Percentiles rank a stretch among this genome's conserved stretches.
Evolutionary conservation across 768 basidiomycete species (phyloP).

Genomic region (Amanita inopinata): DNA sequence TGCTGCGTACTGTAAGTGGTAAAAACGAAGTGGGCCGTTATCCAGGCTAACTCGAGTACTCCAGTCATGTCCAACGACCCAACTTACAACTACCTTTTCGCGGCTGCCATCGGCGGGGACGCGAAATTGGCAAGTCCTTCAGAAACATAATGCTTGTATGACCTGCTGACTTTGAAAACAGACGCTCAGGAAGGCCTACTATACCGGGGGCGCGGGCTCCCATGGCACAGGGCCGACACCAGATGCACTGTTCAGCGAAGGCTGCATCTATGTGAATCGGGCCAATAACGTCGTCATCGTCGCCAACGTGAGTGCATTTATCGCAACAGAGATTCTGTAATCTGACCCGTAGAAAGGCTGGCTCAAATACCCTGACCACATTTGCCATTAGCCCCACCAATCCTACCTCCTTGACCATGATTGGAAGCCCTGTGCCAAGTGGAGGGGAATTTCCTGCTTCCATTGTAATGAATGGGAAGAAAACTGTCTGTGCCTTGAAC

Average conservation of each 20-base stretch:
- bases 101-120: neutral
- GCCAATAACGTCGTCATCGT: constrained; percentile 21
- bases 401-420: constrained; percentile 29
- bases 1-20: constrained; percentile 1
- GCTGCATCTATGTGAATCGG: constrained; percentile 26
- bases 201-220: constrained; percentile 24
- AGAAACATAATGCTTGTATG: neutral
- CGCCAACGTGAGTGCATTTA: constrained; percentile 21
- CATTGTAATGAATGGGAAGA: constrained; percentile 22
- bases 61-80: constrained; percentile 43
- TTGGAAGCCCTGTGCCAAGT: constrained; percentile 33
- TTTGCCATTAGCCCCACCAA: constrained; percentile 32
- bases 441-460: constrained; percentile 45
- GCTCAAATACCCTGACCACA: constrained; percentile 30
- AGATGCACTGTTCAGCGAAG: constrained; percentile 33
- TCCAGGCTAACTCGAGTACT: neutral
- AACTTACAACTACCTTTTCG: constrained; percentile 23
- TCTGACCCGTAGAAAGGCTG: constrained; percentile 23
- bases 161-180: neutral
- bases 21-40: no score
- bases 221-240: constrained; percentile 25
- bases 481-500: constrained; percentile 27
- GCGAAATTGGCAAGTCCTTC: constrained; percentile 6
- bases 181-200: constrained; percentile 21
- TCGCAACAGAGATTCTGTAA: neutral